Conservation (phyloP, 2,329 filamentous ascomycete genomes). For the Fusarium sp. region DNA sequence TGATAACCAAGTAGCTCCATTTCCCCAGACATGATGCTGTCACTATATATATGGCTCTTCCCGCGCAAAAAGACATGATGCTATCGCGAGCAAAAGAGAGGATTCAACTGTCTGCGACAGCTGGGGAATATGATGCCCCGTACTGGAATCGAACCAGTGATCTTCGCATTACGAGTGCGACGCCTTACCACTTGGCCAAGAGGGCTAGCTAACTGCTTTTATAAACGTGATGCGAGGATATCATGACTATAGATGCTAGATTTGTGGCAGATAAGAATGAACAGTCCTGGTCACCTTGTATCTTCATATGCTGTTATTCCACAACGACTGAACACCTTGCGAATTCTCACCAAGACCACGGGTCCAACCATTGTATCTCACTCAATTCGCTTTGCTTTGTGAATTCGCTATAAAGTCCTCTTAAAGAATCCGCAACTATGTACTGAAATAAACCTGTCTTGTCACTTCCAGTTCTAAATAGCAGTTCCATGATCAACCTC, state of each 20-base stretch:
- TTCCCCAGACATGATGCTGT: not conserved
- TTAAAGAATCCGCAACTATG: too few relatives aligned
- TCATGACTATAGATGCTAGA: not conserved
- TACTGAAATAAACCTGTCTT: too few relatives aligned
- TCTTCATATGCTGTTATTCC: too few relatives aligned
- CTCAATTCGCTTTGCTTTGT: too few relatives aligned
- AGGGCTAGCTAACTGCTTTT: slow-evolving; percentile 28
- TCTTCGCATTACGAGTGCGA: slow-evolving; percentile 44
- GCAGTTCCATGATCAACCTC: slow-evolving; percentile 28
- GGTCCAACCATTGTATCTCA: too few relatives aligned
- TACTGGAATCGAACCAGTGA: slow-evolving; percentile 41
- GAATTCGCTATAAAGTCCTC: too few relatives aligned
- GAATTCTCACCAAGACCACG: too few relatives aligned
- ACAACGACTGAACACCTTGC: too few relatives aligned
- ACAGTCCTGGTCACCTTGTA: too few relatives aligned
- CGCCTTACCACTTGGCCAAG: slow-evolving; percentile 44
- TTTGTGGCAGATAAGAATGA: too few relatives aligned
- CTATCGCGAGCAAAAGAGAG: slow-evolving; percentile 4
- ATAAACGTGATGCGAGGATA: not conserved
- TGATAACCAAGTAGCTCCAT: not conserved
- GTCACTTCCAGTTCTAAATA: slow-evolving; percentile 1
- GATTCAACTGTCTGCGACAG: slow-evolving; percentile 10
- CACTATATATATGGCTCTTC: not conserved
- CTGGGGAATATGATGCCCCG: slow-evolving; percentile 16
- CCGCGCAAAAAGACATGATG: not conserved